Percentiles rank a stretch among this genome's conserved stretches.
phyloP scores from a whole-genome alignment of 768 basidiomycete species.

The Lactarius indigo region DNA sequence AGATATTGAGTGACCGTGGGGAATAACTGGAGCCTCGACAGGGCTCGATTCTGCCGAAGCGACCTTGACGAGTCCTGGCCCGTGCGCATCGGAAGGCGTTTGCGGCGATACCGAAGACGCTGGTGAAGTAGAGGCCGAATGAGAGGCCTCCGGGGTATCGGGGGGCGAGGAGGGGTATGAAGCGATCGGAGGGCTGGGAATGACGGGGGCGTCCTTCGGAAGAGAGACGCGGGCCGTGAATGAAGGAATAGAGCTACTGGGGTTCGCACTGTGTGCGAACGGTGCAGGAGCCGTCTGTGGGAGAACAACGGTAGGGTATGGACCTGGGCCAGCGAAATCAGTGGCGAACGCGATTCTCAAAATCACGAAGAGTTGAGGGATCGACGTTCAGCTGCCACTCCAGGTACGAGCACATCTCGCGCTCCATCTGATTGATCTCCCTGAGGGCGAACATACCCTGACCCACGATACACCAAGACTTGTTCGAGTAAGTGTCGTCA shows the following conservation, averaged over 20 bases:
- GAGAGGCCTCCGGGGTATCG: conserved; percentile 32
- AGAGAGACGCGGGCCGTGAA: conserved; percentile 27
- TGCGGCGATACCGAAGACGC: conserved; percentile 32
- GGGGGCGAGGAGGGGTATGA: conserved; percentile 27
- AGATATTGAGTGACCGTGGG: conserved; percentile 2
- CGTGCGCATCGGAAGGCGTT: conserved; percentile 29
- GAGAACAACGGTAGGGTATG: conserved; percentile 62
- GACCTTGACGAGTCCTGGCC: conserved; percentile 12
- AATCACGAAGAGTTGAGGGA: conserved; percentile 52
- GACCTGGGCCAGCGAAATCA: conserved; percentile 55
- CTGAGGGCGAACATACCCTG: conserved; percentile 64
- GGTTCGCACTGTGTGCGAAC: conserved; percentile 21
- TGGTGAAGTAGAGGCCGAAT: conserved; percentile 32
- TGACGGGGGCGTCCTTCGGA: conserved; percentile 22
- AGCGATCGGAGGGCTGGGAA: conserved; percentile 20
- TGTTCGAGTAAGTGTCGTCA: conserved; percentile 69
- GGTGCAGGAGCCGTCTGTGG: conserved; percentile 40
- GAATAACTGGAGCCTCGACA: conserved; percentile 4
- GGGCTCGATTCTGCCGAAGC: conserved; percentile 21
- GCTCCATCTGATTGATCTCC: conserved; percentile 96
- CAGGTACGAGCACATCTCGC: conserved; percentile 89
- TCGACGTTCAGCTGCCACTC: conserved; percentile 90
- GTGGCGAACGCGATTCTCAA: conserved; percentile 56
- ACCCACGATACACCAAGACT: conserved; percentile 61
- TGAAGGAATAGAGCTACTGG: conserved; percentile 25